These are phyloP conservation scores for Calamus simplicifolius DNA, from an alignment of 176 grass and related monocot species.

Conservation along the genomic window DNA sequence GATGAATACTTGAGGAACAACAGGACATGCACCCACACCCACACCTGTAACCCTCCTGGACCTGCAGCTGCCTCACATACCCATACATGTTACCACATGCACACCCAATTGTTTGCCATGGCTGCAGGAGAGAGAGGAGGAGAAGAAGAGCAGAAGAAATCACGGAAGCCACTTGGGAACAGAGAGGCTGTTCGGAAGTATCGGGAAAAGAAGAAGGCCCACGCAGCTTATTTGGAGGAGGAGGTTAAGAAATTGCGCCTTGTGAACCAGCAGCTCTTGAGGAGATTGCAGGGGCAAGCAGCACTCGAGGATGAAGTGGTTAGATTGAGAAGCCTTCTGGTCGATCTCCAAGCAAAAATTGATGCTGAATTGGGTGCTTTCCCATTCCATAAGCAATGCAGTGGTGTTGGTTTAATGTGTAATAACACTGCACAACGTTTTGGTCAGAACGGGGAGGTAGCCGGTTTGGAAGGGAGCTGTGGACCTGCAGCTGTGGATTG, in stretches of 20 bases:
- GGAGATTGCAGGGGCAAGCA: slow-evolving; percentile 50
- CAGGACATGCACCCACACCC: slow-evolving; percentile 65
- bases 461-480: slow-evolving; percentile 28
- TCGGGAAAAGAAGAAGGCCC: slow-evolving; percentile 95
- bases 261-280: slow-evolving; percentile 56
- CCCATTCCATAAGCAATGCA: slow-evolving; percentile 43
- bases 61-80: slow-evolving; percentile 50
- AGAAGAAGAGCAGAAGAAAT: slow-evolving; percentile 16
- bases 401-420: slow-evolving; percentile 17
- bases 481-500: slow-evolving; percentile 25
- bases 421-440: slow-evolving; percentile 10
- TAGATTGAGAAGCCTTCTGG: slow-evolving; percentile 62
- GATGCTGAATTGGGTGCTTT: slow-evolving; percentile 48
- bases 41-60: slow-evolving; percentile 70
- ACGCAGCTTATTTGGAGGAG: slow-evolving; percentile 72
- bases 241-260: slow-evolving; percentile 66
- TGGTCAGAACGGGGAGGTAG: background rate
- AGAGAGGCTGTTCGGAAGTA: slow-evolving; percentile 92
- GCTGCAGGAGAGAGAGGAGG: background rate
- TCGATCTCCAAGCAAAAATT: slow-evolving; percentile 68
- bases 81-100: slow-evolving; percentile 71
- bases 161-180: slow-evolving; percentile 37
- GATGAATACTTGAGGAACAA: slow-evolving; percentile 56
- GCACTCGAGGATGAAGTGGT: slow-evolving; percentile 57
- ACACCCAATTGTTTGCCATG: slow-evolving; percentile 58